phyloP scores from a whole-genome alignment of 1,284 basidiomycete species.

The Tranzscheliella williamsii region DNA sequence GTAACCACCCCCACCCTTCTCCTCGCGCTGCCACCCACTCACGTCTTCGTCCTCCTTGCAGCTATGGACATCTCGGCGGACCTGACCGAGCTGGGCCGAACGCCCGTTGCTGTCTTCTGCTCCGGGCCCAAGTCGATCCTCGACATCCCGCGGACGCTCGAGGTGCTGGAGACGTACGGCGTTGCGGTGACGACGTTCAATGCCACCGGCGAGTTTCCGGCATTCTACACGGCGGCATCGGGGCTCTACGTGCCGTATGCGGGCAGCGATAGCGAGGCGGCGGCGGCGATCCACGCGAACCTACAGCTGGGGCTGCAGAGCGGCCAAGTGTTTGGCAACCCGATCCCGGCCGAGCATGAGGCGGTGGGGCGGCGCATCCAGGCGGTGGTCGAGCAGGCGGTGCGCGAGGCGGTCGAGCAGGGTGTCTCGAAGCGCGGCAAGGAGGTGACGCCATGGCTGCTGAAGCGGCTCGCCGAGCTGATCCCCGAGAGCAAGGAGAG shows the following conservation, averaged over 20 bases:
- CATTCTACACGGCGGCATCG: constrained; percentile 85
- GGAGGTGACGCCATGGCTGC: constrained; percentile 92
- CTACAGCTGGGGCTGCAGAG: constrained; percentile 64
- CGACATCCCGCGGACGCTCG: constrained; percentile 87
- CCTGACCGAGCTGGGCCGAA: constrained; percentile 52
- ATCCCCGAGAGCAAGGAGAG: constrained; percentile 67
- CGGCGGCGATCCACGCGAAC: constrained; percentile 67
- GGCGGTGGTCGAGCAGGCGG: constrained; percentile 78
- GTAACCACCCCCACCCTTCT: constrained; percentile 67
- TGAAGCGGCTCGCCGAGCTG: constrained; percentile 80
- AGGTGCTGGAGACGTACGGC: constrained; percentile 95
- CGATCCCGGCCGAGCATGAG: constrained; percentile 81
- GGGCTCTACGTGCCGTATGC: constrained; percentile 72
- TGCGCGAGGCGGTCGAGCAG: constrained; percentile 78
- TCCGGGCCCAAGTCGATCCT: constrained; percentile 93
- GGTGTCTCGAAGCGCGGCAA: constrained; percentile 83
- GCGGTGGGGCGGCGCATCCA: constrained; percentile 74
- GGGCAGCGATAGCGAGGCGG: constrained; percentile 22
- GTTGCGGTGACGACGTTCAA: constrained; percentile 86
- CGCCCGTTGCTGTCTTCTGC: constrained; percentile 72
- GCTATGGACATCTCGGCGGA: constrained; percentile 77
- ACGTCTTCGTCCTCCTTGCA: constrained; percentile 61
- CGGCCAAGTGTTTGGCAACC: constrained; percentile 75
- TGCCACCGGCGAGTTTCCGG: constrained; percentile 75
- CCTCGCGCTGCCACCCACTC: background rate